Base-by-base conservation (phyloP, 495 filamentous ascomycete species). In the Penicillium waksmanii region DNA sequence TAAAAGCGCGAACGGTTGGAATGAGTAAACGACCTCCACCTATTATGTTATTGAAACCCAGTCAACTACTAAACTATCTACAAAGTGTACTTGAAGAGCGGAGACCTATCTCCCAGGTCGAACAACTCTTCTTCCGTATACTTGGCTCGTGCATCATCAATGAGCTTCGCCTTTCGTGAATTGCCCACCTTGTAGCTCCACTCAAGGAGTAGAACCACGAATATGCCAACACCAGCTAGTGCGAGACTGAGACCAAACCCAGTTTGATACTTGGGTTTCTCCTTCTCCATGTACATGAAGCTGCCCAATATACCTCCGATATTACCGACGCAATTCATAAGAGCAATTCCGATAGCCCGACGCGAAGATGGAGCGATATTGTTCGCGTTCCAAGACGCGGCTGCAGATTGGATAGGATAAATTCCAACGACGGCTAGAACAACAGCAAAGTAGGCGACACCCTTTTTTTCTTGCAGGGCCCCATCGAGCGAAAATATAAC, bases 61-160 rank as follows among this genome's bases (percentile, higher is more conserved):
- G 27, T 4, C 7, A 5, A 27, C 21, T 23, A 23, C 5, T n/a
- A 1, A 48, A 10, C 46, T 18, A 18, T 42, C 52, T 51, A 64
- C 55, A 73, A 51, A 4, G 62, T 67, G 59, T 78, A 77, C 61
- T 65, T 74, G 62, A 78, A 79, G 5, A 76, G 51, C 3, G 77
- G 76, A 8, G 67, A 72, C 60, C 69, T 69, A 62, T 80, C 76
- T 0, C 78, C 79, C 74, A 80, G 67, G 18, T 73, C 69, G 33
- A 77, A 61, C 42, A 79, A 51, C 56, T 77, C 58, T 10, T 73
- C 73, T 27, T 77, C 69, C 0, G 50, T 69, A 50, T 73, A 78
- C 38, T 49, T 68, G 46, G 56, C 69, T 43, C 66, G 56, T 18
- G 73, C 63, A 51, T 74, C 75, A 18, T 48, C 62, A 58, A 70